A percentile compares a stretch with the other conserved stretches of the same genome.
Conservation (phyloP, 331 rosid species). For the Saraca asoca region DNA sequence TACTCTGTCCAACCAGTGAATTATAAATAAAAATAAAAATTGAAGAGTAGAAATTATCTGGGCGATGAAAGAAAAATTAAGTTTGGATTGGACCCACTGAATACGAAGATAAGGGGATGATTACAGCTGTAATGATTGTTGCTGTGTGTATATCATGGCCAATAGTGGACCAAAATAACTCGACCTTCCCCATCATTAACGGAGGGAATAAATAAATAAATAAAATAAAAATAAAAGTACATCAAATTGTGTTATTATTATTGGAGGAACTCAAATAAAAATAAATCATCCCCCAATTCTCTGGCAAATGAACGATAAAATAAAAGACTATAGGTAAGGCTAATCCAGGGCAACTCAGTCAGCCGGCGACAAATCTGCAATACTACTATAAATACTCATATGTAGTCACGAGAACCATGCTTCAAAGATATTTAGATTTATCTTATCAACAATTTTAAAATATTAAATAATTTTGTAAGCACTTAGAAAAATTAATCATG, state of each 20-base stretch:
- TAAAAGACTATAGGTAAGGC: too few relatives aligned
- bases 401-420: too few relatives aligned
- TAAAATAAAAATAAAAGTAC: not conserved
- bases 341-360: too few relatives aligned
- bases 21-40: not conserved
- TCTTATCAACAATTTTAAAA: too few relatives aligned
- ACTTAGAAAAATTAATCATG: too few relatives aligned
- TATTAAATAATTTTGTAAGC: too few relatives aligned
- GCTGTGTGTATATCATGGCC: conserved; percentile 10
- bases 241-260: conserved; percentile 1
- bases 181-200: conserved; percentile 28
- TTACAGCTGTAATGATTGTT: conserved; percentile 33
- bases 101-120: conserved; percentile 21
- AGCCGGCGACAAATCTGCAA: too few relatives aligned
- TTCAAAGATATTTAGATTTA: too few relatives aligned
- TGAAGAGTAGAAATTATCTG: not conserved
- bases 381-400: too few relatives aligned
- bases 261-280: not conserved
- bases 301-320: too few relatives aligned
- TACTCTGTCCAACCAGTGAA: conserved; percentile 25
- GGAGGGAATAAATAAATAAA: conserved; percentile 16
- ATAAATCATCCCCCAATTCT: not conserved
- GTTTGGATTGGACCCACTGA: conserved; percentile 30
- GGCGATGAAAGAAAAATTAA: too few relatives aligned
- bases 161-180: conserved; percentile 17